Base-by-base conservation (phyloP, 2,329 filamentous ascomycete species). In the Botryotinia globosa region DNA sequence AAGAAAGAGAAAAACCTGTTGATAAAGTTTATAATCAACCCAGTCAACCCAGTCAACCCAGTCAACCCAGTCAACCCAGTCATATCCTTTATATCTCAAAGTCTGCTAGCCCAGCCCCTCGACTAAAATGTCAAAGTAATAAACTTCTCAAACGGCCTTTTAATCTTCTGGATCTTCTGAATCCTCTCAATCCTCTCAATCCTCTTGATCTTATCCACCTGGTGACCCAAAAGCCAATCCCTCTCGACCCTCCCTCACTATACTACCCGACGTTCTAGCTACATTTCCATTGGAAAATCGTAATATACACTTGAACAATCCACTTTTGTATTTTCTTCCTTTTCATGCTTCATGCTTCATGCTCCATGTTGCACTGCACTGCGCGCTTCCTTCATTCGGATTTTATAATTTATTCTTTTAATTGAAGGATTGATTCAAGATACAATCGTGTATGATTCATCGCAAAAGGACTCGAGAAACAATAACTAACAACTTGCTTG, bases 141-240 rank as follows among this genome's bases (percentile, higher is more conserved):
- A 54, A 39, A 37, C 63, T 66, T 66, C 64, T 66, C 64, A 32
- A 66, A 66, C 45, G 22, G 45, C 45, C 64, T n/a, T n/a, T n/a
- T n/a, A n/a, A n/a, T n/a, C n/a, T n/a, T n/a, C n/a, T 42, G 10
- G 14, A 39, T 37, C 34, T 37, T 34, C 4, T n/a, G n/a, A n/a
- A n/a, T n/a, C n/a, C n/a, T 34, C 32, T 37, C 12, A 39, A 39
- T 39, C 37, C 12, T 39, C 9, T 39, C 12, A 39, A 39, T 39
- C 37, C 9, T 39, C 9, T 39, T 39, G 14, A 39, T 39, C 39
- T 66, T 54, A 54, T 64, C 61, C 61, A 63, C n/a, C n/a, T n/a
- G n/a, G n/a, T n/a, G n/a, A n/a, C n/a, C n/a, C 25, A 39, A n/a
- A 51, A n/a, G 25, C 12, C 48, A 51, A 51, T 9, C 34, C 22